These are phyloP conservation scores for Myriosclerotinia curreyana DNA, from an alignment of 2,329 filamentous ascomycete species.

Conservation along the genomic window DNA sequence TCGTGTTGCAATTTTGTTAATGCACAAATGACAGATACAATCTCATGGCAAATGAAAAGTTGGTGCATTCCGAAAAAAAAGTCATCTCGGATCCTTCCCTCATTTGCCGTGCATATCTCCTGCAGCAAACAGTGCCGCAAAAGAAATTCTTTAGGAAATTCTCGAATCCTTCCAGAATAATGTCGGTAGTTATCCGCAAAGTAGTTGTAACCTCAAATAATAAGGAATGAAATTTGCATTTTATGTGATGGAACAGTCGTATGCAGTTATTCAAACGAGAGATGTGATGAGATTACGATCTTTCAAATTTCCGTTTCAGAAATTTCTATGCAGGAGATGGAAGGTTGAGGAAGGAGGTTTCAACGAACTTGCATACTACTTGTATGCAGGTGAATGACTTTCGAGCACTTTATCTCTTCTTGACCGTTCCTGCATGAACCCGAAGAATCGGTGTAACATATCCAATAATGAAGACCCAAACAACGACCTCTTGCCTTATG, in stretches of 20 bases:
- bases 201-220: neutral
- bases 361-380: conserved; percentile 27
- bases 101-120: conserved; percentile 6
- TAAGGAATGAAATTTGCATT: neutral
- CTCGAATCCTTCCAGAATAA: conserved; percentile 23
- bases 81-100: neutral
- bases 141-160: conserved; percentile 14
- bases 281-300: neutral
- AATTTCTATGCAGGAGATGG: conserved; percentile 21
- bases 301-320: conserved; percentile 24
- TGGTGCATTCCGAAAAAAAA: neutral
- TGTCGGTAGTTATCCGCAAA: conserved; percentile 9
- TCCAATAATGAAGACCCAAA: neutral
- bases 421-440: conserved; percentile 15
- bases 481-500: neutral
- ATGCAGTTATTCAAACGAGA: conserved; percentile 2
- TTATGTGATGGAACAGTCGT: neutral
- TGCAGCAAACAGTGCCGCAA: conserved; percentile 4
- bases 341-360: conserved; percentile 22
- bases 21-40: conserved; percentile 2
- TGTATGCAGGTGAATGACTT: conserved; percentile 18
- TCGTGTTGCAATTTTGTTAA: conserved; percentile 12
- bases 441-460: neutral
- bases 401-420: conserved; percentile 9
- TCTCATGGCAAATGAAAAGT: conserved; percentile 5